These are phyloP conservation scores for Citrullus amarus DNA, from an alignment of 306 rosid species.

Conservation along the genomic window DNA sequence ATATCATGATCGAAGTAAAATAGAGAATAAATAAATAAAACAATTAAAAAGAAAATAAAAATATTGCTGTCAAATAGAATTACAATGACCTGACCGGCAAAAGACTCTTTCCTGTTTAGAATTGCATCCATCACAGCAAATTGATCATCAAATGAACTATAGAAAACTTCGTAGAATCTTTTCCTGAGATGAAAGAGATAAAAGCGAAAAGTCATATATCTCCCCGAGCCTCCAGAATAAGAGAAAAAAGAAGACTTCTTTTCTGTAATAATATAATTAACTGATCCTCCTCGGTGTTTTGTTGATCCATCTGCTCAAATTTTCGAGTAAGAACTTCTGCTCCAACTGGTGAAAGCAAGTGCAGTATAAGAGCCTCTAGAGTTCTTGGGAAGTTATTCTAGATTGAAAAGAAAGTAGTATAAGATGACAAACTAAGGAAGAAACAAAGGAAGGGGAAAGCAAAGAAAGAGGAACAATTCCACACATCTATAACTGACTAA, in stretches of 20 bases:
- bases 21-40: not conserved
- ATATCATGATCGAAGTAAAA: constrained; percentile 12
- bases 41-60: not conserved
- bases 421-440: constrained; percentile 17
- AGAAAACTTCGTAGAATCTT: constrained; percentile 62
- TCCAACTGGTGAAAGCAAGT: constrained; percentile 76
- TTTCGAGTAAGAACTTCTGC: constrained; percentile 78
- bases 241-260: not conserved
- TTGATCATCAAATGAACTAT: constrained; percentile 77
- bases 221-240: constrained; percentile 18
- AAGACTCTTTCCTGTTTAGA: constrained; percentile 71
- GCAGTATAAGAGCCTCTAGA: constrained; percentile 80
- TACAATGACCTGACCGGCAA: constrained; percentile 59
- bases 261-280: constrained; percentile 21
- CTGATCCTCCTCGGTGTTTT: constrained; percentile 54
- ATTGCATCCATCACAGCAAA: constrained; percentile 77
- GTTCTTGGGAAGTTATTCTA: constrained; percentile 83
- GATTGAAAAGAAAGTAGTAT: constrained; percentile 11
- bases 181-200: constrained; percentile 27
- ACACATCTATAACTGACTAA: not conserved
- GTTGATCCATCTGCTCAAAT: constrained; percentile 85
- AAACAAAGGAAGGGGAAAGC: not conserved
- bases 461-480: constrained; percentile 4
- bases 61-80: constrained; percentile 17
- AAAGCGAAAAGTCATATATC: constrained; percentile 12